Conservation (phyloP, 768 basidiomycete species). For the Amanita subjunquillea region DNA sequence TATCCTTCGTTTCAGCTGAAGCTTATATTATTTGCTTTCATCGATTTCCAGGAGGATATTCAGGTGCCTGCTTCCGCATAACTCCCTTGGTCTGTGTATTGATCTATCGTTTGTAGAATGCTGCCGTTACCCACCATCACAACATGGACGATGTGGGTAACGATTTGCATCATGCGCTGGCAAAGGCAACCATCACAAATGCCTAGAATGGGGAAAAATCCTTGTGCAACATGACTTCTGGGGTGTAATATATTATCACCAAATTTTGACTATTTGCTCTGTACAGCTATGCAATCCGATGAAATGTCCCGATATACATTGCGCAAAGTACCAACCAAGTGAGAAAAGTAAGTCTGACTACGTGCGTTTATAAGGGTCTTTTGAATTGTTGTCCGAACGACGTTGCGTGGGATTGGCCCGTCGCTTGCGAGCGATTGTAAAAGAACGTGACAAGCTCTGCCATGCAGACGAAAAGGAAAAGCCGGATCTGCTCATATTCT, state of each 20-base stretch:
- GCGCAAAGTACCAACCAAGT: not conserved
- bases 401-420: not conserved
- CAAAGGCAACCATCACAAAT: conserved; percentile 7
- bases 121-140: conserved; percentile 4
- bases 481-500: not conserved
- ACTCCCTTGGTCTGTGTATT: not conserved
- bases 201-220: not conserved
- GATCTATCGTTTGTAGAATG: not conserved
- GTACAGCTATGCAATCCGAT: not conserved
- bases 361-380: not conserved
- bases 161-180: not conserved
- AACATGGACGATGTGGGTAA: not conserved
- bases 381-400: not conserved
- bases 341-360: not conserved
- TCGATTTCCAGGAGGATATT: conserved; percentile 1
- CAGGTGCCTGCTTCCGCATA: not conserved
- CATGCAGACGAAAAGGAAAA: conserved; percentile 1
- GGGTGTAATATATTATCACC: no score
- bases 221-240: no score
- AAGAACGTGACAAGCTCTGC: conserved; percentile 1
- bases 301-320: not conserved
- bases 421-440: not conserved
- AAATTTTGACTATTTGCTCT: not conserved
- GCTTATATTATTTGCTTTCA: not conserved
- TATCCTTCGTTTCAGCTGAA: not conserved